A percentile compares a stretch with the other conserved stretches of the same genome.
Conservation (phyloP, 2,329 filamentous ascomycete species). For the Paraphaeosphaeria minitans region DNA sequence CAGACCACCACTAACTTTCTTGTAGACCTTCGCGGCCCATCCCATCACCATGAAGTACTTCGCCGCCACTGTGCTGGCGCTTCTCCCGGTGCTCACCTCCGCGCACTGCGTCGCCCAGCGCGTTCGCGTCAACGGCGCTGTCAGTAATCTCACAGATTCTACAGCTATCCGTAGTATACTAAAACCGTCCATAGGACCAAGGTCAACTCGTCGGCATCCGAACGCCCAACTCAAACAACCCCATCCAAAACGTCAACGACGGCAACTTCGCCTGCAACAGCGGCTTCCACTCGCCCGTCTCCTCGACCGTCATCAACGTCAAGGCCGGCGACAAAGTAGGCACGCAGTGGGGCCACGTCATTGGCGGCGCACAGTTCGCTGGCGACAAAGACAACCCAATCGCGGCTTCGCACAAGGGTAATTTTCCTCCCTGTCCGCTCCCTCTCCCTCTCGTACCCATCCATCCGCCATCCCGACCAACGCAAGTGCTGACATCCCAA, state of each 20-base stretch:
- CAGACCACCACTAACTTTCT: slow-evolving; percentile 12
- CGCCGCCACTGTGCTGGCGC: slow-evolving; percentile 26
- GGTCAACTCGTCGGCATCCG: slow-evolving; percentile 58
- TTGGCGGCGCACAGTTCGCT: slow-evolving; percentile 58
- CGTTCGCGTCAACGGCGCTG: slow-evolving; percentile 54
- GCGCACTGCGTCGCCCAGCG: slow-evolving; percentile 55
- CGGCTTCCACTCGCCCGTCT: slow-evolving; percentile 42
- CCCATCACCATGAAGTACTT: slow-evolving; percentile 37
- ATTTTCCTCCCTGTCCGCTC: no score
- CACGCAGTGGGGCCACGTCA: slow-evolving; percentile 59
- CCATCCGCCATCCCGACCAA: background rate
- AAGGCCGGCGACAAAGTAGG: slow-evolving; percentile 59
- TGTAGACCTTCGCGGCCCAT: background rate
- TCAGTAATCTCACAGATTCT: background rate
- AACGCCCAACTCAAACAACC: slow-evolving; percentile 57
- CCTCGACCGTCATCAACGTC: slow-evolving; percentile 54
- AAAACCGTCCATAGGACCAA: slow-evolving; percentile 45
- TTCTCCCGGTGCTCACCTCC: slow-evolving; percentile 40
- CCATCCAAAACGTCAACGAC: slow-evolving; percentile 56
- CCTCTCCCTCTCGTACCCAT: background rate
- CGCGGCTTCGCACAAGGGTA: slow-evolving; percentile 17
- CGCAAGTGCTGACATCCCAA: slow-evolving; percentile 51
- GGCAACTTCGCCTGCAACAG: slow-evolving; percentile 55
- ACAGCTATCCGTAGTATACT: background rate
- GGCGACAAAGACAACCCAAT: slow-evolving; percentile 32